Evolutionary conservation across 139 green algal genomes (phyloP).

Genomic region (Helicosporidium sp.): DNA sequence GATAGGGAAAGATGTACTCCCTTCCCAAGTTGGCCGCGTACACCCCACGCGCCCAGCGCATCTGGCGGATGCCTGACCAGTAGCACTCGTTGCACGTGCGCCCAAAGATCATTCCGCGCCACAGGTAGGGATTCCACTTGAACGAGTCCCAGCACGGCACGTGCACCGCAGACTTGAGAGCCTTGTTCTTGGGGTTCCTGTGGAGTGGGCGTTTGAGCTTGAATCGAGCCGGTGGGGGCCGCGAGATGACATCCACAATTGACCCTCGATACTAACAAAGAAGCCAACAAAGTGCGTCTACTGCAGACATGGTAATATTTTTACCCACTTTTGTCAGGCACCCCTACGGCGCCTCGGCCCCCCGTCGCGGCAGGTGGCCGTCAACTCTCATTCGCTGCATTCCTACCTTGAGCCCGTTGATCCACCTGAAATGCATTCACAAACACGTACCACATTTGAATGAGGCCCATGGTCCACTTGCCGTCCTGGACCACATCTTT

Average conservation of each 20-base stretch:
- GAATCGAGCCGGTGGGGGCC: too few species aligned
- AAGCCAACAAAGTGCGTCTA: too few species aligned
- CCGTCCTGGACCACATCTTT: conserved; percentile 12
- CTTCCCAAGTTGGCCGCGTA: conserved; percentile 15
- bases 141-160: conserved; percentile 27
- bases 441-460: conserved; percentile 22
- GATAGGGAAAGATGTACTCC: conserved; percentile 7
- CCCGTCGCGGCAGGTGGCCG: too few species aligned
- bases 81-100: conserved; percentile 14
- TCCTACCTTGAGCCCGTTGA: too few species aligned
- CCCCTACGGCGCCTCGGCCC: too few species aligned
- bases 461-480: conserved; percentile 16
- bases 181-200: conserved; percentile 8
- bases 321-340: too few species aligned
- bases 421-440: too few species aligned
- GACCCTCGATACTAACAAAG: too few species aligned
- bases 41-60: conserved; percentile 13
- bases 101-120: conserved; percentile 16
- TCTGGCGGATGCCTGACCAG: conserved; percentile 20
- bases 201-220: too few species aligned
- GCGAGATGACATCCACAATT: too few species aligned
- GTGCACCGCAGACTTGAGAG: conserved; percentile 22
- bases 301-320: too few species aligned
- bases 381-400: too few species aligned
- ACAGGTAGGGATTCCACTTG: conserved; percentile 11